Evolutionary conservation across 352 stramenopile genomes (phyloP), one percentile per base, ranked within the genome.

Genomic region (Phytophthora macrochlamydospora): DNA sequence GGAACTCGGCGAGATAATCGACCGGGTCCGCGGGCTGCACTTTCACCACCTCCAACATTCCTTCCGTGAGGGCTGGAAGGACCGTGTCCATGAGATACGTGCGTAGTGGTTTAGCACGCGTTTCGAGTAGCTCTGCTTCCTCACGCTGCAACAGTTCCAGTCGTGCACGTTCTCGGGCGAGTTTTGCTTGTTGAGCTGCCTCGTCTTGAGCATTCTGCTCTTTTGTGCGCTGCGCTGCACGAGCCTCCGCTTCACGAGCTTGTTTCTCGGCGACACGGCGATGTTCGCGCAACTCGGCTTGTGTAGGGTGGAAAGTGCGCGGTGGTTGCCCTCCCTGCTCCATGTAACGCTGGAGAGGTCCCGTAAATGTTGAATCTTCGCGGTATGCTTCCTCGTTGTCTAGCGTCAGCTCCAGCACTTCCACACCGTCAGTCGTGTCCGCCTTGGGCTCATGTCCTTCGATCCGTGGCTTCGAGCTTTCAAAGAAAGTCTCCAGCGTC

Each of bases 41-140:
- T 32, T 93, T 91, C 61, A 92, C 85, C n/a, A 94, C 80, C 69
- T 97, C 86, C 18, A 96, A 76, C 79, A 96, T 93, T 7, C 85
- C 86, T 71, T 94, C 79, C 0, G 89, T 95, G 24, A 97, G 76
- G 9, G 85, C 84, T 29, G 90, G 88, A 28, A 97, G 76, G 40
- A 96, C 87, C 0, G 83, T 91, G 65, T 95, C 79, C 82, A 95
- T 92, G 13, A 97, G 72, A 66, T 93, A 97, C 28, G 81, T 79
- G 4, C 86, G 78, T 49, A 95, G 61, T 8, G 90, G 88, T 58
- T 95, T 93, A 8, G 90, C 88, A 7, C 87, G 85, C 6, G 79
- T 78, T 60, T 93, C 81, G 30, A 97, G 73, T 30, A 97, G 75
- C 46, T 92, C 88, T 0, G 76, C 78, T 59, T 97, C 90, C 69